Conservation (phyloP, 2,329 filamentous ascomycete genomes). For the Teratosphaeria nubilosa region DNA sequence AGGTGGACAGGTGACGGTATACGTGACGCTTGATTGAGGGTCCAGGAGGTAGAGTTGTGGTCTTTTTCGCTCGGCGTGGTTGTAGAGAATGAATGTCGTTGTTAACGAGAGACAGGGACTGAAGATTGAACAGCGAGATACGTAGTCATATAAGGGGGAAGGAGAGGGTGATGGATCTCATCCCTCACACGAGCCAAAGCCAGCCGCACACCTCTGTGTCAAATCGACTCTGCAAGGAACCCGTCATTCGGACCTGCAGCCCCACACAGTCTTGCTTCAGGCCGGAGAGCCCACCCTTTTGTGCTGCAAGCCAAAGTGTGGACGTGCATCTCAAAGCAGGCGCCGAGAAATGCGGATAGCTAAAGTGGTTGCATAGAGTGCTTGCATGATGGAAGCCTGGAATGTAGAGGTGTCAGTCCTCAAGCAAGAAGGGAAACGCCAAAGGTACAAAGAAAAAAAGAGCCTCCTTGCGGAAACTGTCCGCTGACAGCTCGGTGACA, state of each 20-base stretch:
- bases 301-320: not conserved
- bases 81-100: not conserved
- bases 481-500: not conserved
- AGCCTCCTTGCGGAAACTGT: not conserved
- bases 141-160: not conserved
- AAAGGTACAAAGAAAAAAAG: not conserved
- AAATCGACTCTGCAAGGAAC: too few species aligned
- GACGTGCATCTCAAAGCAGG: not conserved
- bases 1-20: too few species aligned
- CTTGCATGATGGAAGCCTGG: slow-evolving; percentile 1
- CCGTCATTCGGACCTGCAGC: too few species aligned
- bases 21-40: too few species aligned
- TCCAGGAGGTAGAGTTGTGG: not conserved
- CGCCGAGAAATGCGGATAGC: not conserved
- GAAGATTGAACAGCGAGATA: not conserved
- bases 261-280: not conserved
- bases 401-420: slow-evolving; percentile 1
- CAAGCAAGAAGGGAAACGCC: not conserved
- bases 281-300: too few species aligned
- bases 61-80: not conserved
- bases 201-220: not conserved
- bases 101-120: not conserved
- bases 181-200: not conserved
- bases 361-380: slow-evolving; percentile 5
- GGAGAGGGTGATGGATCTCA: not conserved